Percentiles rank a stretch among this genome's conserved stretches.
Conservation (phyloP, 2,329 filamentous ascomycete genomes). For the Colletotrichum incanum region DNA sequence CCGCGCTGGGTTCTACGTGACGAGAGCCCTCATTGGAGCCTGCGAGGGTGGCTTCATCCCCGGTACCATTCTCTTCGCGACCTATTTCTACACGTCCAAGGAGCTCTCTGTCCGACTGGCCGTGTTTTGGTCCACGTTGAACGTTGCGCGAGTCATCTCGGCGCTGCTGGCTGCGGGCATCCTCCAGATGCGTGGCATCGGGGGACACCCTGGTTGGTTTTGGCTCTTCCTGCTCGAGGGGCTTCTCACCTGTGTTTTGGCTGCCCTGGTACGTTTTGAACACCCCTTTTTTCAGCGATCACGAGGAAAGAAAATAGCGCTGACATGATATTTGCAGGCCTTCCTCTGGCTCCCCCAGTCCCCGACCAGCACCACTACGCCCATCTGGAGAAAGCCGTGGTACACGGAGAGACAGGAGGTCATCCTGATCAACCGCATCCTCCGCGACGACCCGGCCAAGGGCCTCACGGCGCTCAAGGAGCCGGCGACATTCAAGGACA, state of each 20-base stretch:
- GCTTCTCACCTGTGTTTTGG: constrained; percentile 67
- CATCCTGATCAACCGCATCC: constrained; percentile 70
- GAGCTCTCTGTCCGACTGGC: constrained; percentile 68
- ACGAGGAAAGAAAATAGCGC: no score
- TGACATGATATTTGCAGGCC: constrained; percentile 61
- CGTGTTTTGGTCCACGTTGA: constrained; percentile 76
- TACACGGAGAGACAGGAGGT: constrained; percentile 71
- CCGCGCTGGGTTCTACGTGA: constrained; percentile 57
- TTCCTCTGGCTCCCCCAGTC: constrained; percentile 52
- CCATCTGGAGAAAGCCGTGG: constrained; percentile 68
- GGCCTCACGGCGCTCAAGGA: constrained; percentile 64
- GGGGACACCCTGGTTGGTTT: constrained; percentile 68
- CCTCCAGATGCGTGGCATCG: constrained; percentile 65
- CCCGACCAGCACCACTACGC: constrained; percentile 59
- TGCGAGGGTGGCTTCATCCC: constrained; percentile 64
- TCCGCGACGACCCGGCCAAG: constrained; percentile 70
- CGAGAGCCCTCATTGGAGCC: constrained; percentile 57
- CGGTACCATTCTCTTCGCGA: constrained; percentile 68
- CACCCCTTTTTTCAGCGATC: not conserved
- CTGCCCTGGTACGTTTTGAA: constrained; percentile 53
- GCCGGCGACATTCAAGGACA: constrained; percentile 58
- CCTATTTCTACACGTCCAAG: constrained; percentile 49
- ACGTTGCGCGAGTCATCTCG: constrained; percentile 61
- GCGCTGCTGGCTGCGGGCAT: constrained; percentile 64
- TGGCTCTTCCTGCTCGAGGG: constrained; percentile 65